phyloP scores from a whole-genome alignment of 129 eudicot species.

The Oenanthe sinensis region DNA sequence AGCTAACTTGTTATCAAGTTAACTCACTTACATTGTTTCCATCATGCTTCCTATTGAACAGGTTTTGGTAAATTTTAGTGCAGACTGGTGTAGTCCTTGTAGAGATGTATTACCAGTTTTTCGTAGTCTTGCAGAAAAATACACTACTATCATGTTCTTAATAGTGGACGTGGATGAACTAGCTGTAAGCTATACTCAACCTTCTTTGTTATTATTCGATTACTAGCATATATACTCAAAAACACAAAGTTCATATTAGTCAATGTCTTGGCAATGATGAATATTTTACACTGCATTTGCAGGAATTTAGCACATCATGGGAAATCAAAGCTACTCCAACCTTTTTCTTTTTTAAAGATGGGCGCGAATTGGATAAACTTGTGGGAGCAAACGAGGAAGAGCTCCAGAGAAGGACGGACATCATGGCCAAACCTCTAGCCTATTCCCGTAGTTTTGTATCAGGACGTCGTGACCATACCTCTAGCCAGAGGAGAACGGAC shows the following conservation, averaged over 20 bases:
- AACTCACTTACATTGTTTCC: neutral
- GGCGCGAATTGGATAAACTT: slow-evolving; percentile 31
- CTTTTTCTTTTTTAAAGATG: slow-evolving; percentile 37
- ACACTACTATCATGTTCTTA: slow-evolving; percentile 38
- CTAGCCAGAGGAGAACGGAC: neutral
- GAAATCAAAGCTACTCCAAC: slow-evolving; percentile 50
- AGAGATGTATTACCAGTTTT: slow-evolving; percentile 33
- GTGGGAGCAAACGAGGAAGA: slow-evolving; percentile 36
- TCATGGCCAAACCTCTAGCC: slow-evolving; percentile 15
- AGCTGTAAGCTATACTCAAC: slow-evolving; percentile 27
- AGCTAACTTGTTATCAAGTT: neutral
- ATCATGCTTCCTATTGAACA: slow-evolving; percentile 13
- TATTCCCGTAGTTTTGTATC: neutral
- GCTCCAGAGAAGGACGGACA: slow-evolving; percentile 29
- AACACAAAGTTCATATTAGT: neutral
- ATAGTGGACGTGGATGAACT: slow-evolving; percentile 58
- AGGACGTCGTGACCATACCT: neutral
- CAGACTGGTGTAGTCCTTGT: slow-evolving; percentile 55
- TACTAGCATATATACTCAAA: neutral
- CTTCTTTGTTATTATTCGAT: neutral
- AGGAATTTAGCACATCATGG: slow-evolving; percentile 42
- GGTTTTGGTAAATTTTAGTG: slow-evolving; percentile 60
- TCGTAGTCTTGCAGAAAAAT: slow-evolving; percentile 45
- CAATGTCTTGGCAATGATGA: neutral
- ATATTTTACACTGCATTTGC: neutral